Conservation (phyloP, 352 stramenopile species). For the Globisporangium splendens region DNA sequence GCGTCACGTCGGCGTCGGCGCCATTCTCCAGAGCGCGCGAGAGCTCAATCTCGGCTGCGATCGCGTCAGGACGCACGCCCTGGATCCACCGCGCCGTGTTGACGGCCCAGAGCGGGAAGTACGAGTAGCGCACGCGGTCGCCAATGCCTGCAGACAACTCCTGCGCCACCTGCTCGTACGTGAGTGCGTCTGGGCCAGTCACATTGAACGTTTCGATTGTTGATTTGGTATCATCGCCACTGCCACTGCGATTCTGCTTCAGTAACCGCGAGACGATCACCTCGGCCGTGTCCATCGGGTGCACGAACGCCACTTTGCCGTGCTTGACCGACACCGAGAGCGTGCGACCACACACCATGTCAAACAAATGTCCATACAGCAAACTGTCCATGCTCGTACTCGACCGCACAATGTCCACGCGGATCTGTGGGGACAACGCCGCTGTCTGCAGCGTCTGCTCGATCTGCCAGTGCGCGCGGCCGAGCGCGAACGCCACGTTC, state of each 20-base stretch:
- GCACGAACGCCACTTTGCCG: constrained; percentile 56
- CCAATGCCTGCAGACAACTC: constrained; percentile 38
- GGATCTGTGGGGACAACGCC: constrained; percentile 4
- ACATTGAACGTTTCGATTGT: constrained; percentile 24
- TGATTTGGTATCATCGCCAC: background rate
- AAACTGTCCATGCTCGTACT: constrained; percentile 59
- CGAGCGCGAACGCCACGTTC: constrained; percentile 25
- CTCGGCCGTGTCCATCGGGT: constrained; percentile 58
- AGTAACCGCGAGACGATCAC: constrained; percentile 22
- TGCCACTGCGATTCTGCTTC: background rate
- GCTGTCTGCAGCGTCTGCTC: constrained; percentile 35
- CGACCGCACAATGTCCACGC: constrained; percentile 34
- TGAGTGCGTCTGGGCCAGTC: constrained; percentile 56
- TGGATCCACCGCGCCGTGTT: constrained; percentile 71
- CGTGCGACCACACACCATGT: constrained; percentile 64
- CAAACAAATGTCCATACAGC: constrained; percentile 36
- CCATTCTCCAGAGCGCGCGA: constrained; percentile 43
- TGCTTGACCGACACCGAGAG: constrained; percentile 58
- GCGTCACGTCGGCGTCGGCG: constrained; percentile 29
- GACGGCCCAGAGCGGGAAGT: constrained; percentile 74
- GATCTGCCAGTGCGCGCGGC: constrained; percentile 38
- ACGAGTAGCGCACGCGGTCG: constrained; percentile 46
- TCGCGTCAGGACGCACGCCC: constrained; percentile 54
- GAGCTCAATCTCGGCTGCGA: constrained; percentile 48
- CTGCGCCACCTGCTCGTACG: constrained; percentile 42